Percentiles rank a stretch among this genome's conserved stretches.
phyloP scores from a whole-genome alignment of 768 basidiomycete species.

The Udeniomyces megalosporus region DNA sequence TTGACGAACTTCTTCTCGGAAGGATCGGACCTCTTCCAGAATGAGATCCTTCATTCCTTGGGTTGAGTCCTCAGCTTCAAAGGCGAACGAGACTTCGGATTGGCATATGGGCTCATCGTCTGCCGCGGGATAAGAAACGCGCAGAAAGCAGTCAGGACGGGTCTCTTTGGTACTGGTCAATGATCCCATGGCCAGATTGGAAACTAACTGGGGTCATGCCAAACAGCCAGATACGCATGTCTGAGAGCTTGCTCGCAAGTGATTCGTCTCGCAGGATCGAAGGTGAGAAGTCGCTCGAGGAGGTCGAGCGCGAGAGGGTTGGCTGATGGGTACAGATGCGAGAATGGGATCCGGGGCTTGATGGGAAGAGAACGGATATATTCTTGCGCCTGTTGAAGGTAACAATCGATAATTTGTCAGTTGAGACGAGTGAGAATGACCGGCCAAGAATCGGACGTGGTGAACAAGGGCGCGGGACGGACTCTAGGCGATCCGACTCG shows the following conservation, averaged over 20 bases:
- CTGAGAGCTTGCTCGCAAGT: conserved; percentile 88
- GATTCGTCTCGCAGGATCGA: conserved; percentile 91
- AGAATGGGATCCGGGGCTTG: conserved; percentile 84
- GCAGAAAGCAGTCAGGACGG: not conserved
- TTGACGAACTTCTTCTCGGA: conserved; percentile 77
- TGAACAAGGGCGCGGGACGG: too few relatives aligned
- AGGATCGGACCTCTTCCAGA: conserved; percentile 73
- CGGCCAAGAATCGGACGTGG: not conserved
- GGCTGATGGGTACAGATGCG: conserved; percentile 79
- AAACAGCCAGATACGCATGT: conserved; percentile 78
- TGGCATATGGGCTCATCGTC: conserved; percentile 78
- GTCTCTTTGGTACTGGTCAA: too few relatives aligned
- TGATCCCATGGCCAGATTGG: too few relatives aligned
- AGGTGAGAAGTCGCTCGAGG: conserved; percentile 75
- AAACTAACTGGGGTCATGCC: conserved; percentile 76
- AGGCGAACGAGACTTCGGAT: conserved; percentile 81
- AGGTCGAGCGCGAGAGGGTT: conserved; percentile 90
- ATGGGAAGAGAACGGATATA: conserved; percentile 97
- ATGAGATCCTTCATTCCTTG: conserved; percentile 96
- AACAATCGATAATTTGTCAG: not conserved
- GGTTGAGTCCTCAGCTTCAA: conserved; percentile 90
- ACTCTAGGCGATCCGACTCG: conserved; percentile 91
- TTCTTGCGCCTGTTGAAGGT: conserved; percentile 58
- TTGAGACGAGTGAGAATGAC: not conserved
- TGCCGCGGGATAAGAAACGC: too few relatives aligned